Evolutionary conservation across 192 early-diverging fungal species (phyloP), one percentile per base, ranked within the genome.

Genomic region (Coemansia sp.): DNA sequence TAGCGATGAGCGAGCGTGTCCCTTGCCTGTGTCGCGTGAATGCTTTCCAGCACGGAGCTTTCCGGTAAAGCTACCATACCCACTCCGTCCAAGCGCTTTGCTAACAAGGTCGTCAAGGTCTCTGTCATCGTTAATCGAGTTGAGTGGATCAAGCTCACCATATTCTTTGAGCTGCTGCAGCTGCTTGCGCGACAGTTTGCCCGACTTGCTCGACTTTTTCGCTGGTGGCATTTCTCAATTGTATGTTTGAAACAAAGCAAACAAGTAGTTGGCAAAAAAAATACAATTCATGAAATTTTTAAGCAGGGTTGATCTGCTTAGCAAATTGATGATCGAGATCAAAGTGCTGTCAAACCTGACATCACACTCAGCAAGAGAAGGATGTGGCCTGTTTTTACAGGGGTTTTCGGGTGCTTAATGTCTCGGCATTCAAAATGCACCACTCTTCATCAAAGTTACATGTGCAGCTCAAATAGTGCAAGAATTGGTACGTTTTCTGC

Each of bases 141-240:
- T 73, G 5, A 77, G 64, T 16, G 79, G 75, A 63, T 82, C 85
- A 3, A 90, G 75, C 61, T 90, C 88, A 54, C 89, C 89, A 64
- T 90, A 90, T 37, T 90, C 89, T 41, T 87, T 82, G 57, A 90
- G 81, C 64, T 85, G 78, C 64, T 81, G 73, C 41, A 81, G 65
- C 54, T 81, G 69, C 62, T 71, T 81, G 29, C 78, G 78, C 22
- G 78, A 71, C 38, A 74, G 78, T 61, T 56, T 65, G 35, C 56
- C 64, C 18, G 71, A 65, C 67, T 54, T 64, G 27, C 57, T 62
- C 5, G 73, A 64, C 53, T 81, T 81, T 61, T 49, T 71, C 29
- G 78, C 61, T 11, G 73, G 78, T 51, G 78, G 78, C 78, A 81
- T 81, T 59, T 45, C 35, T 12, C 35, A 54, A 49, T 9, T 49